Base-by-base conservation (phyloP, 495 filamentous ascomycete species). In the Recurvomyces mirabilis region DNA sequence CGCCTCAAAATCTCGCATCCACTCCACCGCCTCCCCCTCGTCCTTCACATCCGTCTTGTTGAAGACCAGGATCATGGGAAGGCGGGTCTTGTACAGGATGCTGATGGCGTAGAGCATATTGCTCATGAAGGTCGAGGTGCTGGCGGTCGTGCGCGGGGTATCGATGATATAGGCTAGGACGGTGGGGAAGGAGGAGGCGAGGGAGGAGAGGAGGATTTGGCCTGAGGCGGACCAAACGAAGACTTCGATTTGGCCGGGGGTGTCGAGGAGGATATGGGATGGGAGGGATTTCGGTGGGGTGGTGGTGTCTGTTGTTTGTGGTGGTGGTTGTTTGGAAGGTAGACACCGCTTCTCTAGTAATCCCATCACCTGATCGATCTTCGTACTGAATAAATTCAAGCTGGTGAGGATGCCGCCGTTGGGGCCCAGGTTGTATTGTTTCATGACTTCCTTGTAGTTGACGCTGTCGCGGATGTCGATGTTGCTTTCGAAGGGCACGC, bases 371-470 rank as follows among this genome's bases (percentile, higher is more conserved):
- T 98, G 91, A 56, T 98, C 93, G 54, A 98, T 81, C 56, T 98
- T 98, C 26, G 91, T 98, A 11, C 87, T 82, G 64, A 96, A 98
- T 14, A 98, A 77, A 57, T 98, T 98, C 22, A 98, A 65, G 1
- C 84, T 91, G 4, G 91, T 99, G 52, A 96, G 68, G 53, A 99
- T 96, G n/a, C 88, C 91, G 25, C 91, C 91, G 67, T 98, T 98
- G 4, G 91, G 91, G 0, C 91, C 91, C 0, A 99, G 77, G 56
- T 94, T 94, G 71, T 96, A 96, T 60, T 94, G 84, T 62, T 84
- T 86, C 91, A 99, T 99, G 50, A 99, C 91, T 63, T 99, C 89
- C 62, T 94, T 93, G 73, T 99, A 99, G 68, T 99, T 94, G 58
- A 99, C 86, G 21, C 81, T 87, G 64, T 99, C 93, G 46, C 93